Evolutionary conservation across 192 early-diverging fungal genomes (phyloP), one percentile per base, ranked within the genome.

Genomic region (Coemansia sp.): DNA sequence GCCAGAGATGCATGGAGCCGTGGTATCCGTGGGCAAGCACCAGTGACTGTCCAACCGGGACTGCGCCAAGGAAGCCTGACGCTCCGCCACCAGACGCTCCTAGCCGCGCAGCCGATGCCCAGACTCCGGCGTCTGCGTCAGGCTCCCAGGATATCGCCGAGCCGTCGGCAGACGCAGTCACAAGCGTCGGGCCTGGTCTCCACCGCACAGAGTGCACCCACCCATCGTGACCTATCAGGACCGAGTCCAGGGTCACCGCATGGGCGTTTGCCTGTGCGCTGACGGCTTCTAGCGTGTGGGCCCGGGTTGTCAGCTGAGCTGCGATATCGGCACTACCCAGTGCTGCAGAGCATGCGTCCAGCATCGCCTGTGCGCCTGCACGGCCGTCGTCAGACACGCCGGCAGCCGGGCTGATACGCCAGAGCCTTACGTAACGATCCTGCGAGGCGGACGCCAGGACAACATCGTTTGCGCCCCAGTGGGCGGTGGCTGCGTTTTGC

Each of bases 151-250:
- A 76, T 76, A 97, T 90, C 74, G 96, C 88, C 17, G 92, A 90
- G 74, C 96, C 92, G 75, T 99, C 97, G 8, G 89, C 91, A 0
- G 95, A 96, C 0, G 95, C 89, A 5, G 95, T 92, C 18, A 94
- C 76, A 4, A 99, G 80, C 11, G 70, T 56, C 76, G 94, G 83
- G 10, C 87, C 89, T 18, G 48, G n/a, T 6, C 18, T 82, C 96
- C 95, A 99, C 38, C 82, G 64, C 49, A 92, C 88, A 34, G 87
- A 87, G 74, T 92, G 89, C 20, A 97, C 93, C 95, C 95, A 96
- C 63, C 94, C 95, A 63, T 99, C 97, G 73, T 99, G 97, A 0
- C 93, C 95, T 72, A 94, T 80, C n/a, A 99, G 82, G 17, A 99
- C 84, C 5, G 95, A 88, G 73, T 99, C 95, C 66, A 96, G 88